Evolutionary conservation across 345 rosid genomes (phyloP), one percentile per base, ranked within the genome.

Genomic region (Gossypium arboreum): DNA sequence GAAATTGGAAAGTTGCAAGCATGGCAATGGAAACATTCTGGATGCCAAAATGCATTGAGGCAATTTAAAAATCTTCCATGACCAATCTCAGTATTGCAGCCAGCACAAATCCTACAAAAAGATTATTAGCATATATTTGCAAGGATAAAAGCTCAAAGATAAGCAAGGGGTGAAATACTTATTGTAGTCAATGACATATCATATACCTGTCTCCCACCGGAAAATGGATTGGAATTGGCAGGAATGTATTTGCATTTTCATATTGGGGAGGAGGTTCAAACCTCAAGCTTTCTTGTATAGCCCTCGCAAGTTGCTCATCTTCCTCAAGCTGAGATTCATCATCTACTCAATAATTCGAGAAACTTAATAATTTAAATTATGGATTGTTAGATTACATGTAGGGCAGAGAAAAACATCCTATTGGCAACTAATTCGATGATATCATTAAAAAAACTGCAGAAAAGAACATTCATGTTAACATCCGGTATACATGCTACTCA

Each of bases 271-370:
- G 85, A 80, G 91, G 80, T 76, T 87, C 92, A 62, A 86, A 78
- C 25, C 68, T 85, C 85, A 93, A 82, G 82, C 98, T 95, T 76
- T 93, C 97, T 84, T 93, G 94, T 76, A 90, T 7, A 25, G 98
- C 99, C 85, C 89, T 86, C 34, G 98, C 99, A 81, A 95, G 94
- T 71, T 82, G 94, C 77, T 93, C 99, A 83, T 95, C 98, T 80
- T 93, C 99, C 77, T 88, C 89, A 77, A 88, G 75, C 68, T 84
- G 93, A 72, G 80, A 64, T 55, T 82, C 85, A 51, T 82, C 79
- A 76, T 87, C 97, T 92, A 77, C 67, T 22, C 73, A 80, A 48
- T 50, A 75, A 78, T 51, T 76, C 74, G 22, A 74, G 78, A 78
- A 79, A 79, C 73, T 64, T 76, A 74, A 51, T 29, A 73, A 43